Evolutionary conservation across 805 yeast species (phyloP).

Genomic region (Candida fluviatilis): DNA sequence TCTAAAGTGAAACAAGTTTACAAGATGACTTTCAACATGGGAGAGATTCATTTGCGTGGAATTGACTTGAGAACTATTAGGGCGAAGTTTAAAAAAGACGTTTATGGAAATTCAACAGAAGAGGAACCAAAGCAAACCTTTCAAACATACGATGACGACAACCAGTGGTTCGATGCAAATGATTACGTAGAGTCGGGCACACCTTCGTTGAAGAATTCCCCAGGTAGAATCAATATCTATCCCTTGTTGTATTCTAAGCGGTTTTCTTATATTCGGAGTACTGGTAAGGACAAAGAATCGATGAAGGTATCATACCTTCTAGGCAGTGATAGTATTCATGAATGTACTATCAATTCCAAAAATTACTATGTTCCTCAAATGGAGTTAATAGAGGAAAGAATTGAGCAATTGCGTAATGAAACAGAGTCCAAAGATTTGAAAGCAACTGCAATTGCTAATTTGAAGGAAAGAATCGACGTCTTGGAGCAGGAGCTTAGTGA

Average conservation of each 20-base stretch:
- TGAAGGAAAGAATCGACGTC: slow-evolving; percentile 15
- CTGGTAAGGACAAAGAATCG: slow-evolving; percentile 19
- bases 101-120: slow-evolving; percentile 13
- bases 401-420: slow-evolving; percentile 18
- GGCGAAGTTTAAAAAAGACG: slow-evolving; percentile 39
- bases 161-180: slow-evolving; percentile 56
- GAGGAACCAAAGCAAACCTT: slow-evolving; percentile 12
- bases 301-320: slow-evolving; percentile 9
- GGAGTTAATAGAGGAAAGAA: slow-evolving; percentile 22
- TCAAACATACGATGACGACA: slow-evolving; percentile 49
- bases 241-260: slow-evolving; percentile 69
- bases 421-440: slow-evolving; percentile 7
- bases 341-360: slow-evolving; percentile 22
- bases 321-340: slow-evolving; percentile 26
- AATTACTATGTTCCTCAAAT: slow-evolving; percentile 26
- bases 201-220: slow-evolving; percentile 30
- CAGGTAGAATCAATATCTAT: slow-evolving; percentile 43
- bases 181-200: slow-evolving; percentile 59
- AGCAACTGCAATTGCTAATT: slow-evolving; percentile 7
- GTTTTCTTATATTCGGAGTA: slow-evolving; percentile 65
- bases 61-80: slow-evolving; percentile 60
- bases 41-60: slow-evolving; percentile 52
- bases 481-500: slow-evolving; percentile 16
- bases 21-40: slow-evolving; percentile 60
- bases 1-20: slow-evolving; percentile 44